These are phyloP conservation scores for Staphylotrichum longicolle DNA, from an alignment of 495 filamentous ascomycete species.

Conservation along the genomic window DNA sequence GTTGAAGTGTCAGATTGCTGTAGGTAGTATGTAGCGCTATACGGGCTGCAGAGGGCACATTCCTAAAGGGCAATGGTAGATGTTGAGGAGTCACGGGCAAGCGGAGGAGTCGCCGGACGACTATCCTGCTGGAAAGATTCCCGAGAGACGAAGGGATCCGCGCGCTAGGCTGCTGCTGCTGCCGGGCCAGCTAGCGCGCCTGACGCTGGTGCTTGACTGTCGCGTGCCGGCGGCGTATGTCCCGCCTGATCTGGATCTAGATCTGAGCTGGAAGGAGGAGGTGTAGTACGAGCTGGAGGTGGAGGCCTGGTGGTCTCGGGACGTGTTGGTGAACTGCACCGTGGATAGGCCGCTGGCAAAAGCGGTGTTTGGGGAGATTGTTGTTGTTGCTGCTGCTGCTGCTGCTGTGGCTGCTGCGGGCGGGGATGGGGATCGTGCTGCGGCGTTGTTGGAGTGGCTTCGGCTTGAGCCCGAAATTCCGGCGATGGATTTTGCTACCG, in stretches of 20 bases:
- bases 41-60: background rate
- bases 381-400: too few species aligned
- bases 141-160: background rate
- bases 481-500: background rate
- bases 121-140: conserved; percentile 15
- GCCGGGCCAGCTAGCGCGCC: conserved; percentile 4
- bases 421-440: too few species aligned
- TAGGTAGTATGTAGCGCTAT: background rate
- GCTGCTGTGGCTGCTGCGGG: too few species aligned
- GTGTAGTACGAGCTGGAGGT: too few species aligned
- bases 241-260: too few species aligned
- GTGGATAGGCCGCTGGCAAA: background rate
- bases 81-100: conserved; percentile 1
- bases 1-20: too few species aligned
- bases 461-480: background rate
- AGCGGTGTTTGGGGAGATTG: background rate
- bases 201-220: background rate
- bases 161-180: background rate
- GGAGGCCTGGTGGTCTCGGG: background rate
- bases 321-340: background rate
- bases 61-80: background rate
- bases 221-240: background rate
- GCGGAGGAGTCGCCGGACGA: background rate
- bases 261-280: too few species aligned
- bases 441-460: background rate